These are phyloP conservation scores for Paramecium tetraurelia DNA, from an alignment of 73 alveolate species.

Conservation along the genomic window DNA sequence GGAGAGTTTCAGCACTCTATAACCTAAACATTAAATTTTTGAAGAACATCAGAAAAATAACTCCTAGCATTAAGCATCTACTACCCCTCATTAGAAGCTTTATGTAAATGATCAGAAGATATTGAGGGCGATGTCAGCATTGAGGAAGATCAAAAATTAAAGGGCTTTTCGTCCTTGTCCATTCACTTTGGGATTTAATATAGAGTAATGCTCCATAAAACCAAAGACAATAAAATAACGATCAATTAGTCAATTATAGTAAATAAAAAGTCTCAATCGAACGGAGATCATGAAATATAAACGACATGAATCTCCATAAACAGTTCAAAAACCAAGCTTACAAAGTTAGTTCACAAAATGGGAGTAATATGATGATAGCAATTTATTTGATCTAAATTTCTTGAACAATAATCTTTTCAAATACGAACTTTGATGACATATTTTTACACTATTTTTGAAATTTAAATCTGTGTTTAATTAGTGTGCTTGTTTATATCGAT, in stretches of 20 bases:
- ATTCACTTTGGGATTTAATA: not conserved
- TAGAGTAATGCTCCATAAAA: not conserved
- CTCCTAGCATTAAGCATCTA: not conserved
- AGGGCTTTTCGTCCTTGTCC: not conserved
- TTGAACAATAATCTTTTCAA: slow-evolving; percentile 12
- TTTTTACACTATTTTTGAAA: not conserved
- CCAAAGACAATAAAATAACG: not conserved
- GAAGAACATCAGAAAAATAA: not conserved
- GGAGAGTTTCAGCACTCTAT: not conserved
- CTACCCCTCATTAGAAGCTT: not conserved
- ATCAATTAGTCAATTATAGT: not conserved
- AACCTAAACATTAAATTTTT: not conserved
- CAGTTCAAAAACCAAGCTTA: not conserved
- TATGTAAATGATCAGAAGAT: not conserved
- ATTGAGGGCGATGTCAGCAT: not conserved
- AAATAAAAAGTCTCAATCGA: not conserved
- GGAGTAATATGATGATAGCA: slow-evolving; percentile 1
- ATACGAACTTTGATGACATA: not conserved
- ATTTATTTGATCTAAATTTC: not conserved
- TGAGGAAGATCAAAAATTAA: not conserved
- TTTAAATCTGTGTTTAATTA: not conserved
- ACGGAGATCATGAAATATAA: not conserved
- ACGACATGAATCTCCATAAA: not conserved
- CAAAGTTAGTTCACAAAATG: not conserved
- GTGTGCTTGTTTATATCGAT: slow-evolving; percentile 22